Conservation (phyloP, 345 rosid species). For the Citrus inodora region DNA sequence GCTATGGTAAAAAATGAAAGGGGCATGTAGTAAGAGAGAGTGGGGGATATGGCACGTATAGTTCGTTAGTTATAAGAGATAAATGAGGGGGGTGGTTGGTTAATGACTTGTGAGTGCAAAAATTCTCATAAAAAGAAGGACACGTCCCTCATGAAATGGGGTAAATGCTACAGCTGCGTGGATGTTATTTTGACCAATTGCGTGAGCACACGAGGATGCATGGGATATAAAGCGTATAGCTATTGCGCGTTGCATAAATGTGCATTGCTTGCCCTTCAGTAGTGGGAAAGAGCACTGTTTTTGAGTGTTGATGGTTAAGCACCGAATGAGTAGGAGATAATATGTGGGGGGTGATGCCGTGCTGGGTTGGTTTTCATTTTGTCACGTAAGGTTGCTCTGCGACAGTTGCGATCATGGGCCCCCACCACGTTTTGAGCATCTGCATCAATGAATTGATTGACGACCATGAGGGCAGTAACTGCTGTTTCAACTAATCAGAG, state of each 20-base stretch:
- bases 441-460: not conserved
- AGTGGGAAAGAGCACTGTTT: constrained; percentile 12
- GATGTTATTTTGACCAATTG: constrained; percentile 36
- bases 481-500: constrained; percentile 1
- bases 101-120: not conserved
- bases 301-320: no score
- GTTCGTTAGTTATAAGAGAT: constrained; percentile 5
- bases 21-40: not conserved
- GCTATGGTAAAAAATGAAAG: not conserved
- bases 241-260: constrained; percentile 17
- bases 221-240: not conserved
- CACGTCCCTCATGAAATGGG: constrained; percentile 66
- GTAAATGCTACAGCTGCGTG: constrained; percentile 46
- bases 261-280: not conserved
- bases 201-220: constrained; percentile 54
- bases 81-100: constrained; percentile 24
- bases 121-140: constrained; percentile 30
- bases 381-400: constrained; percentile 1
- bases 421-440: constrained; percentile 5
- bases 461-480: constrained; percentile 5
- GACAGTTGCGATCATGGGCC: constrained; percentile 6
- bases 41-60: not conserved
- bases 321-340: not conserved
- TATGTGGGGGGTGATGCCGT: no score
- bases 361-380: no score